phyloP scores from a whole-genome alignment of 495 filamentous ascomycete species.

The Apiosordaria backusii region DNA sequence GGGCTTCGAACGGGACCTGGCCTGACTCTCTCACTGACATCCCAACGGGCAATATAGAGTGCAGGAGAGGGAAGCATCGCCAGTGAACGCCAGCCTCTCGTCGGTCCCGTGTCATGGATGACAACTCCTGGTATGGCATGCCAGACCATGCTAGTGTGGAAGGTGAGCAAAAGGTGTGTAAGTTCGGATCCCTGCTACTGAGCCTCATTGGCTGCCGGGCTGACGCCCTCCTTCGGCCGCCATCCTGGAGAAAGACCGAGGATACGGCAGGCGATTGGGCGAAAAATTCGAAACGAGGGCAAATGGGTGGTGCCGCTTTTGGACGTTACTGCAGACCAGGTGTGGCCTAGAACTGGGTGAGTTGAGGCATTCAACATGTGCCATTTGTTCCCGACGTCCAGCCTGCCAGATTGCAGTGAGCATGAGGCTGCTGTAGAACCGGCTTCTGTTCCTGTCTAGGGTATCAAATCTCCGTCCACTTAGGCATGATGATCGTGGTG shows the following conservation, averaged over 20 bases:
- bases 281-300: slow-evolving; percentile 13
- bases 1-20: too few relatives aligned
- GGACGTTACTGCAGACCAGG: slow-evolving; percentile 5
- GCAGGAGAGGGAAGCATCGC: slow-evolving; percentile 19
- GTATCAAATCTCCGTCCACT: slow-evolving; percentile 10
- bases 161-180: slow-evolving; percentile 36
- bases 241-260: slow-evolving; percentile 28
- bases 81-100: slow-evolving; percentile 26
- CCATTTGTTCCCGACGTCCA: slow-evolving; percentile 1
- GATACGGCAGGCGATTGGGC: slow-evolving; percentile 26
- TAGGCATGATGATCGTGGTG: not conserved
- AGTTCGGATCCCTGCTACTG: slow-evolving; percentile 36
- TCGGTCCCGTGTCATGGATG: slow-evolving; percentile 26
- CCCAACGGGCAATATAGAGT: slow-evolving; percentile 24
- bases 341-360: slow-evolving; percentile 9
- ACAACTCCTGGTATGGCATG: slow-evolving; percentile 6
- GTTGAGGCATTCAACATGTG: not conserved
- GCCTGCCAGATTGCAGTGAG: slow-evolving; percentile 1
- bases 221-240: slow-evolving; percentile 31
- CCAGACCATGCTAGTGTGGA: slow-evolving; percentile 32
- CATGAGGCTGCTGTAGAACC: slow-evolving; percentile 9
- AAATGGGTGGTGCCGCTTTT: slow-evolving; percentile 26
- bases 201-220: slow-evolving; percentile 34
- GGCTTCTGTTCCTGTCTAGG: not conserved
- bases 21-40: not conserved